phyloP scores from a whole-genome alignment of 1,284 basidiomycete species.

The Ustilago nuda region DNA sequence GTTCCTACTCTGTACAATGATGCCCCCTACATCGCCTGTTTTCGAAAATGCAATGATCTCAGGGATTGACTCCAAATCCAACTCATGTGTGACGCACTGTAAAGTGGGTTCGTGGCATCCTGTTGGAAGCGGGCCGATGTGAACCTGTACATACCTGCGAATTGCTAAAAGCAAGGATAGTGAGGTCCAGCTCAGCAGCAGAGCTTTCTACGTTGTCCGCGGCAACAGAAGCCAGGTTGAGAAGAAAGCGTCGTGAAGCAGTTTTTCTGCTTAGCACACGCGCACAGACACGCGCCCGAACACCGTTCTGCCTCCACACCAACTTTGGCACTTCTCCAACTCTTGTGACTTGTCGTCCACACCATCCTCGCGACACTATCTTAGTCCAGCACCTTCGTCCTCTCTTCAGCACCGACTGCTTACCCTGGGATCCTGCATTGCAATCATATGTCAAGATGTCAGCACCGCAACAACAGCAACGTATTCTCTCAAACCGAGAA shows the following conservation, averaged over 20 bases:
- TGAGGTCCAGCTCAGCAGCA: neutral
- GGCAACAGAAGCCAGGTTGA: neutral
- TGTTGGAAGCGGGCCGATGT: too few relatives aligned
- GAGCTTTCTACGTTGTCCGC: neutral
- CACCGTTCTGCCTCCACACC: neutral
- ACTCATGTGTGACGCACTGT: neutral
- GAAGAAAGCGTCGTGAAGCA: neutral
- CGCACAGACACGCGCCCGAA: neutral
- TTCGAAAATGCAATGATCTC: conserved; percentile 42
- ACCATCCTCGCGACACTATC: neutral
- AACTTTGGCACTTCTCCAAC: neutral
- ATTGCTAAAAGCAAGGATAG: too few relatives aligned
- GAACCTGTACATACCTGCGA: too few relatives aligned
- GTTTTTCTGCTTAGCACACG: conserved; percentile 1
- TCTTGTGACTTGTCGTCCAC: too few relatives aligned
- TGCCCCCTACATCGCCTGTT: conserved; percentile 31
- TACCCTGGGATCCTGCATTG: neutral
- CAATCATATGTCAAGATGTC: conserved; percentile 14
- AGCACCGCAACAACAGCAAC: conserved; percentile 8
- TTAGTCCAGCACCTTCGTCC: neutral
- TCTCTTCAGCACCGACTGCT: neutral
- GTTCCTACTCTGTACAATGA: conserved; percentile 47
- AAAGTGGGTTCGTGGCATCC: too few relatives aligned
- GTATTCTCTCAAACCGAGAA: conserved; percentile 46
- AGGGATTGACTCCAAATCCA: conserved; percentile 45